Base-by-base conservation (phyloP, 116 monocot genomes). In the Dioscorea cayenensis region DNA sequence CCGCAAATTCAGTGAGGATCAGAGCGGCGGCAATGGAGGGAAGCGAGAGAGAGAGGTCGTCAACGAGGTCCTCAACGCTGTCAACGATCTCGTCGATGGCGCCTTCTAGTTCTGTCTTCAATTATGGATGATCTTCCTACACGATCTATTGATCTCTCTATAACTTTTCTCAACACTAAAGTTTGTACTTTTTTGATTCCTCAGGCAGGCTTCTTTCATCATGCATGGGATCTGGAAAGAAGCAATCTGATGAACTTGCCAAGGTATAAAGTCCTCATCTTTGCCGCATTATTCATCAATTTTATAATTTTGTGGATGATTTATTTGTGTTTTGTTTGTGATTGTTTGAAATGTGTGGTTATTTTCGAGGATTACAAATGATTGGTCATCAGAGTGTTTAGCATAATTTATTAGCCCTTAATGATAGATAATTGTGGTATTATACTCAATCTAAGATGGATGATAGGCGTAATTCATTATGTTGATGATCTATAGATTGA, bases 1-100 rank as follows among this genome's bases (percentile, higher is more conserved):
- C 52, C 52, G 1, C 17, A 18, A 13, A 52, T 18, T 3, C 10
- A 2, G 10, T 14, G 52, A 3, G 18, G 12, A 14, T 13, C 17
- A 50, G 1, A 50, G 14, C 12, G 14, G 52, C 3, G 52, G 52
- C 58, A 2, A 82, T 84, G 89, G 89, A 86, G 73, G 80, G 75
- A 20, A 73, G 81, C 75, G 77, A 84, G 80, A 77, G 78, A n/a
- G n/a, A n/a, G n/a, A n/a, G n/a, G n/a, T n/a, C n/a, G n/a, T n/a
- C n/a, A n/a, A n/a, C 63, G 90, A 85, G 65, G 80, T n/a, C n/a
- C n/a, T n/a, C n/a, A n/a, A n/a, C n/a, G n/a, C n/a, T n/a, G n/a
- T n/a, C n/a, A n/a, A n/a, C n/a, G n/a, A n/a, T n/a, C n/a, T n/a
- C n/a, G n/a, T n/a, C n/a, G n/a, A n/a, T n/a, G n/a, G n/a, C n/a